Evolutionary conservation across 495 filamentous ascomycete genomes (phyloP).

Genomic region (Friedmanniomyces simplex): DNA sequence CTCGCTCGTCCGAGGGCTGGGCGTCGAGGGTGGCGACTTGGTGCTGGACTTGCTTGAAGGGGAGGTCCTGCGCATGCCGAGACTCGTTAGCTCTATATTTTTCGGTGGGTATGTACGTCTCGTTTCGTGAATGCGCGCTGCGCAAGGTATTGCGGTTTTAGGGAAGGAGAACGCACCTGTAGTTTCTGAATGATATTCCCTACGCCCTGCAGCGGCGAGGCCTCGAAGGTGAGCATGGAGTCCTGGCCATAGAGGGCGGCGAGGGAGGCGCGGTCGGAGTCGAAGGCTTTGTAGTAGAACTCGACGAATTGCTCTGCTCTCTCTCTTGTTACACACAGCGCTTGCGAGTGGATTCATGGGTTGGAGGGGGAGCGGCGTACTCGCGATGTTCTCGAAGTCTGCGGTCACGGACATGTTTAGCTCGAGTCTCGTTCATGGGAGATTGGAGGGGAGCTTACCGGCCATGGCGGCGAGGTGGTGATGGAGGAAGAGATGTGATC

Average conservation of each 20-base stretch:
- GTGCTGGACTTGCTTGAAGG: slow-evolving; percentile 72
- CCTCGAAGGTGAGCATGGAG: slow-evolving; percentile 94
- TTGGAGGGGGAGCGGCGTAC: slow-evolving; percentile 3
- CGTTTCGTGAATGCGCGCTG: too few relatives aligned
- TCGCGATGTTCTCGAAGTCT: slow-evolving; percentile 23
- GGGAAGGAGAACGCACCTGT: slow-evolving; percentile 41
- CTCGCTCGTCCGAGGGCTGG: slow-evolving; percentile 52
- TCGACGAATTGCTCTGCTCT: slow-evolving; percentile 66
- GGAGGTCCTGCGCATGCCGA: slow-evolving; percentile 46
- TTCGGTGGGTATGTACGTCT: not conserved
- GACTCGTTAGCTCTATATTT: not conserved
- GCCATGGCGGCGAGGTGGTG: not conserved
- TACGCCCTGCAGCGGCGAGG: slow-evolving; percentile 45
- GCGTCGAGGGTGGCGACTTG: slow-evolving; percentile 58
- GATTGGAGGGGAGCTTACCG: not conserved
- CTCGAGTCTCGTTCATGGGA: not conserved
- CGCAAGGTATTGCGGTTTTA: too few relatives aligned
- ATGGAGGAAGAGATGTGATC: not conserved
- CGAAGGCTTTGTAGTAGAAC: slow-evolving; percentile 86
- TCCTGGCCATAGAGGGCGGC: slow-evolving; percentile 67
- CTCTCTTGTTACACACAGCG: not conserved
- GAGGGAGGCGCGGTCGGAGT: slow-evolving; percentile 51
- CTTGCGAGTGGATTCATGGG: not conserved
- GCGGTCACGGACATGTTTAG: not conserved
- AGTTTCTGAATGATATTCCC: slow-evolving; percentile 65